These are phyloP conservation scores for Hylodesmum podocarpum DNA, from an alignment of 306 rosid genomes.

Conservation along the genomic window DNA sequence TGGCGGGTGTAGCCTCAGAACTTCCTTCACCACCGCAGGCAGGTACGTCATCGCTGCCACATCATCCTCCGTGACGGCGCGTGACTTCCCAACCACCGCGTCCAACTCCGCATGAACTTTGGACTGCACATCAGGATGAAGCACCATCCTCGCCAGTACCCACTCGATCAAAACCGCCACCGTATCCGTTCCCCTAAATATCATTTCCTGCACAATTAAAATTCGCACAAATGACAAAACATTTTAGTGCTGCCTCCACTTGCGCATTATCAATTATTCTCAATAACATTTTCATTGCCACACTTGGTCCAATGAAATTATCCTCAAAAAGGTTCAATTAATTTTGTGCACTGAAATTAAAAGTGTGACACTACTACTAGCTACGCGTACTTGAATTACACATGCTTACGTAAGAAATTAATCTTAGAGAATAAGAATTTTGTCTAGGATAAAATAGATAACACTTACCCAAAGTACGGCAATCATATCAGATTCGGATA, in stretches of 20 bases:
- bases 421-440: too few relatives aligned
- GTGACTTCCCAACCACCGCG: slow-evolving; percentile 49
- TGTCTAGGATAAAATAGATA: too few relatives aligned
- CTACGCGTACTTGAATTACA: too few relatives aligned
- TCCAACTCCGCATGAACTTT: slow-evolving; percentile 59
- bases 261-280: background rate
- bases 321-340: too few relatives aligned
- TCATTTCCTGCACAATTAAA: slow-evolving; percentile 56
- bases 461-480: slow-evolving; percentile 77
- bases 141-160: slow-evolving; percentile 64
- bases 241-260: background rate
- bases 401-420: too few relatives aligned
- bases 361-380: too few relatives aligned
- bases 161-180: slow-evolving; percentile 73
- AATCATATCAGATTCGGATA: slow-evolving; percentile 65
- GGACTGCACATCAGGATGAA: slow-evolving; percentile 50
- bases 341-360: too few relatives aligned
- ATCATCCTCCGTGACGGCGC: slow-evolving; percentile 51
- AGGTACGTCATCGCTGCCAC: slow-evolving; percentile 46
- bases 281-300: background rate
- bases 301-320: background rate
- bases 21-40: slow-evolving; percentile 65
- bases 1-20: slow-evolving; percentile 69
- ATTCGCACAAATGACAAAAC: background rate
- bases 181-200: slow-evolving; percentile 74